Evolutionary conservation across 345 rosid genomes (phyloP).

Genomic region (Camelina laxa): DNA sequence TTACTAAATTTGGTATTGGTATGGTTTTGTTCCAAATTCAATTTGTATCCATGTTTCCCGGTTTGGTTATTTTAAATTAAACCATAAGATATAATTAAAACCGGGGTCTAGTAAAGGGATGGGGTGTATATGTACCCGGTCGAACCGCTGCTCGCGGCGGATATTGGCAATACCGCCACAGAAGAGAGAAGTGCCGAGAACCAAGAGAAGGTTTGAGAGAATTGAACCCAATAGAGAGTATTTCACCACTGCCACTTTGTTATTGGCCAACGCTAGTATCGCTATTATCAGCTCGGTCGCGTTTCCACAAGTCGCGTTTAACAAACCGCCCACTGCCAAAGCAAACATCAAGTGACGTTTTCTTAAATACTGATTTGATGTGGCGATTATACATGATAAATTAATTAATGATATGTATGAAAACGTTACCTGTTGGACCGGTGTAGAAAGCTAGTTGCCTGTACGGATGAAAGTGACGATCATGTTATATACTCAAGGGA

Average conservation of each 20-base stretch:
- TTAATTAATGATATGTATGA: neutral
- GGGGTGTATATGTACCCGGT: conserved; percentile 54
- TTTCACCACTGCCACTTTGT: conserved; percentile 76
- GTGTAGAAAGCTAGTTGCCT: conserved; percentile 89
- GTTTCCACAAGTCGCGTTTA: conserved; percentile 96
- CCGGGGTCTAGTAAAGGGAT: neutral
- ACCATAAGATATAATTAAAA: neutral
- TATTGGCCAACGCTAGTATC: conserved; percentile 63
- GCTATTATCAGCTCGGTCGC: conserved; percentile 93
- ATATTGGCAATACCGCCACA: conserved; percentile 88
- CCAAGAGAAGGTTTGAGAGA: conserved; percentile 88
- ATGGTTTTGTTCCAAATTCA: neutral
- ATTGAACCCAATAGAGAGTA: conserved; percentile 87
- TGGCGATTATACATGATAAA: neutral
- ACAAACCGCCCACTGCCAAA: conserved; percentile 78
- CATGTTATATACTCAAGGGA: conserved; percentile 1
- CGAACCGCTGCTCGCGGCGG: conserved; percentile 70
- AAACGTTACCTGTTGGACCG: conserved; percentile 78
- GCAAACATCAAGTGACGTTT: neutral
- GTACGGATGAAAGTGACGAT: conserved; percentile 30
- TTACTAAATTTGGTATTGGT: neutral
- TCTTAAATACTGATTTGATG: neutral
- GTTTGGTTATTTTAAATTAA: neutral
- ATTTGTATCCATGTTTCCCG: neutral
- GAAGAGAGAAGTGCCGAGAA: conserved; percentile 87